Evolutionary conservation across 1,284 basidiomycete species (phyloP).

Genomic region (Leccinum fuscescens): DNA sequence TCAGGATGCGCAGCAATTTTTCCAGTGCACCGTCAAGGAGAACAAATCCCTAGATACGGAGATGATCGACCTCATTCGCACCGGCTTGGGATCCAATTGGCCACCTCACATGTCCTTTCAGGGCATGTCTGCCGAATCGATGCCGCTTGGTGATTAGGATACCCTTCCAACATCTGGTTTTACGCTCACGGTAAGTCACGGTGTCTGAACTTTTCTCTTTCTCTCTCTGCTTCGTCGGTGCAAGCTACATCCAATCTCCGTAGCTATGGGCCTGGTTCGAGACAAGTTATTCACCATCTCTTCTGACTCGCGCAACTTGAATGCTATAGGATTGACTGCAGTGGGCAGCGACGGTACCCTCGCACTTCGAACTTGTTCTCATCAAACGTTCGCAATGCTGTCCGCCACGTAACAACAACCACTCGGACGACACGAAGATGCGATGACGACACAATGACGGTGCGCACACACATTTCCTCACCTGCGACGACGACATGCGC

Average conservation of each 20-base stretch:
- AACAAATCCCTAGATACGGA: conserved; percentile 54
- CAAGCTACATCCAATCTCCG: neutral
- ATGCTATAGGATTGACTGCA: conserved; percentile 41
- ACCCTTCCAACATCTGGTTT: conserved; percentile 60
- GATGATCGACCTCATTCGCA: conserved; percentile 64
- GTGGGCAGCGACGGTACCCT: conserved; percentile 37
- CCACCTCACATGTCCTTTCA: conserved; percentile 71
- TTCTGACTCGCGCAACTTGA: conserved; percentile 35
- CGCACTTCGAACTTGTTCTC: too few species aligned
- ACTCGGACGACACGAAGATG: too few species aligned
- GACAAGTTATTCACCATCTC: conserved; percentile 48
- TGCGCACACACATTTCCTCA: too few species aligned
- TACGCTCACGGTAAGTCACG: conserved; percentile 59
- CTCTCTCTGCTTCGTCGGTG: neutral
- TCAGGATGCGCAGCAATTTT: conserved; percentile 55
- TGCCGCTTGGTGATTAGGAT: conserved; percentile 43
- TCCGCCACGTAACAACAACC: too few species aligned
- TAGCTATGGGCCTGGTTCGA: conserved; percentile 73
- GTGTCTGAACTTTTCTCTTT: neutral
- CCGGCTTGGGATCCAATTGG: conserved; percentile 70
- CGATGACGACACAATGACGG: too few species aligned
- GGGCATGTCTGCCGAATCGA: conserved; percentile 46
- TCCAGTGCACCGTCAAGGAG: conserved; percentile 53
- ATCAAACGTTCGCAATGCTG: too few species aligned
- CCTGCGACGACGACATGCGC: too few species aligned